phyloP scores from a whole-genome alignment of 164 flowering plant species.

The Magnolia kwangsiensis region DNA sequence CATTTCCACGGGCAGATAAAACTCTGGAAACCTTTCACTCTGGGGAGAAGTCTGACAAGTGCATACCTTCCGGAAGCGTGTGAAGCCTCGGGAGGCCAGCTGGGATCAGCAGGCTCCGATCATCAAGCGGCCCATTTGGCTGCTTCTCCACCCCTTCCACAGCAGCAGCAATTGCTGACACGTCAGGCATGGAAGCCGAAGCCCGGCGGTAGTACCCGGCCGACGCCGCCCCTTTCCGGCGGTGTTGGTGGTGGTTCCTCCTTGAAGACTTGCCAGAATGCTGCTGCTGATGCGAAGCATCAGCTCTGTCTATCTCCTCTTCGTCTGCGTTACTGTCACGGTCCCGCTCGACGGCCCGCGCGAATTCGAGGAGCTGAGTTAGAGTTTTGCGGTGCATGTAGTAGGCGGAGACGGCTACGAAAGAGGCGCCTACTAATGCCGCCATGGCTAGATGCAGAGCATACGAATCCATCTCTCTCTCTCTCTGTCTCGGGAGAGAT shows the following conservation, averaged over 20 bases:
- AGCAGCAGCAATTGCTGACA: constrained; percentile 30
- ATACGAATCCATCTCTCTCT: constrained; percentile 53
- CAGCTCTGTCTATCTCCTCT: constrained; percentile 13
- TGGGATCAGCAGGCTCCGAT: constrained; percentile 45
- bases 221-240: constrained; percentile 23
- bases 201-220: constrained; percentile 32
- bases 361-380: constrained; percentile 73
- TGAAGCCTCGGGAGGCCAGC: constrained; percentile 75
- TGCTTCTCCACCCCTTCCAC: constrained; percentile 31
- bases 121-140: constrained; percentile 48
- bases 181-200: constrained; percentile 45
- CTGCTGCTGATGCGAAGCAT: constrained; percentile 12
- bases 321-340: constrained; percentile 32
- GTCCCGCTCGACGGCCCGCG: constrained; percentile 62
- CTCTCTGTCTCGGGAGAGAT: background rate
- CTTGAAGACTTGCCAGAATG: constrained; percentile 23
- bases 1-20: background rate
- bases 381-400: constrained; percentile 87
- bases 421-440: constrained; percentile 81
- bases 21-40: constrained; percentile 7
- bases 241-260: constrained; percentile 16
- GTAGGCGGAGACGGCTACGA: constrained; percentile 87
- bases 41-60: constrained; percentile 19
- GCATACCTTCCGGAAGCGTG: constrained; percentile 72
- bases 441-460: constrained; percentile 87